phyloP scores from a whole-genome alignment of 2,329 filamentous ascomycete genomes.

The Fusarium tanahbumbuense region DNA sequence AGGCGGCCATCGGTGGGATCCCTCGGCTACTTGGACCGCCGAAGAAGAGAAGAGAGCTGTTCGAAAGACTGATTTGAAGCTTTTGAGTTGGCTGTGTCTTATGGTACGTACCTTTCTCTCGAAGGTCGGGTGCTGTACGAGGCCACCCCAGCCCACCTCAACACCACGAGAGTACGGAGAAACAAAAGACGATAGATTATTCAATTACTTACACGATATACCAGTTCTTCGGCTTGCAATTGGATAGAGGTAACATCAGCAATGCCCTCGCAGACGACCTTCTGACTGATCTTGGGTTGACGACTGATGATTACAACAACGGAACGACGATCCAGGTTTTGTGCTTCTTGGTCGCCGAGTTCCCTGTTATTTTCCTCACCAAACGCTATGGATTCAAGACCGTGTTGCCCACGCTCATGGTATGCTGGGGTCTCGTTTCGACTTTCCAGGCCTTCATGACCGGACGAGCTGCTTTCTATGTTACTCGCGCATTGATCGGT shows the following conservation, averaged over 20 bases:
- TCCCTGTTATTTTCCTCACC: conserved; percentile 68
- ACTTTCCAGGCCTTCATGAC: conserved; percentile 64
- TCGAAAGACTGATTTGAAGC: conserved; percentile 61
- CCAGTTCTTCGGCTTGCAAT: conserved; percentile 70
- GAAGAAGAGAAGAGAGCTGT: conserved; percentile 68
- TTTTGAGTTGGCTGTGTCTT: conserved; percentile 57
- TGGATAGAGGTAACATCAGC: conserved; percentile 72
- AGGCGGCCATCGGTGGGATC: conserved; percentile 57
- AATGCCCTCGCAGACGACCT: conserved; percentile 73
- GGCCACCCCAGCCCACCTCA: too few relatives aligned
- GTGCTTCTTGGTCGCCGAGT: conserved; percentile 65
- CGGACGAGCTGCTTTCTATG: conserved; percentile 60
- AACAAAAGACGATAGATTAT: too few relatives aligned
- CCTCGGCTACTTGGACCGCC: conserved; percentile 61
- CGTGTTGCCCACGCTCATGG: conserved; percentile 65
- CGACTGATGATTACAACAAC: conserved; percentile 67
- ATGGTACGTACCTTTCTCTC: conserved; percentile 48
- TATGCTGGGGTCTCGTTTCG: conserved; percentile 60
- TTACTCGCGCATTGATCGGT: conserved; percentile 64
- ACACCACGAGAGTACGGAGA: too few relatives aligned
- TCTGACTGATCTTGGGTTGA: conserved; percentile 63
- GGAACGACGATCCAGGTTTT: conserved; percentile 68
- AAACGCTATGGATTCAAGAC: conserved; percentile 69
- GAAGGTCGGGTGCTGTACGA: too few relatives aligned
- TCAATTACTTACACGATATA: conserved; percentile 35